phyloP scores from a whole-genome alignment of 257 asterid genomes.

The Misopates orontium region DNA sequence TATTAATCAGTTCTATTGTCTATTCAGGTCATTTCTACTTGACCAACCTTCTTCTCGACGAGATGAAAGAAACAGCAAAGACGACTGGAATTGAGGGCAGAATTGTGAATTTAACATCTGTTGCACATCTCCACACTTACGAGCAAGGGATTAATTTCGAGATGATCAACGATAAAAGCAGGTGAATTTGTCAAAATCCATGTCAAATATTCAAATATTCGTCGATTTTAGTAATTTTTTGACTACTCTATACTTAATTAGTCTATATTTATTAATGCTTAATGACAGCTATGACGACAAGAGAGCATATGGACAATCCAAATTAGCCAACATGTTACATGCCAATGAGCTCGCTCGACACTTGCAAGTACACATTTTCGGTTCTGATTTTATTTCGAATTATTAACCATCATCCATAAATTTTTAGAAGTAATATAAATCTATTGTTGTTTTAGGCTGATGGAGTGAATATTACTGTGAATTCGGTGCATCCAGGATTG shows the following conservation, averaged over 20 bases:
- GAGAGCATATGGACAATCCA: slow-evolving; percentile 88
- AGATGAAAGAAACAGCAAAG: slow-evolving; percentile 80
- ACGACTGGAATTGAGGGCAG: slow-evolving; percentile 71
- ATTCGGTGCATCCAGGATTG: slow-evolving; percentile 90
- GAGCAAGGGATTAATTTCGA: slow-evolving; percentile 62
- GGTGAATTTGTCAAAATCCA: slow-evolving; percentile 33
- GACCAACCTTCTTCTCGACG: slow-evolving; percentile 82
- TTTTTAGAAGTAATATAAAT: not conserved
- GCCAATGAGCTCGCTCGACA: slow-evolving; percentile 77
- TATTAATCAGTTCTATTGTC: too few species aligned
- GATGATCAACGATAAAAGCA: slow-evolving; percentile 47
- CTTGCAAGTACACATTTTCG: slow-evolving; percentile 47
- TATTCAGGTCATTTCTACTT: slow-evolving; percentile 96
- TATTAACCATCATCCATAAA: not conserved
- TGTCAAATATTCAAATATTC: not conserved
- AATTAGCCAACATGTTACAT: slow-evolving; percentile 77
- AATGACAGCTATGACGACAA: slow-evolving; percentile 63
- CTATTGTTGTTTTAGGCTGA: slow-evolving; percentile 50
- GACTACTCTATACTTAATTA: not conserved
- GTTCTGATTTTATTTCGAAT: too few species aligned
- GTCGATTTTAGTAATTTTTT: not conserved
- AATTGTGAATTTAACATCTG: slow-evolving; percentile 76
- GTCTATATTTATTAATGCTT: slow-evolving; percentile 1
- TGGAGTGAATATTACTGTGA: slow-evolving; percentile 78
- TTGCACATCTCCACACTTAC: slow-evolving; percentile 72